Percentiles rank a stretch among this genome's conserved stretches.
These are phyloP conservation scores for Tirmania nivea DNA, from an alignment of 495 filamentous ascomycete species.

Conservation along the genomic window DNA sequence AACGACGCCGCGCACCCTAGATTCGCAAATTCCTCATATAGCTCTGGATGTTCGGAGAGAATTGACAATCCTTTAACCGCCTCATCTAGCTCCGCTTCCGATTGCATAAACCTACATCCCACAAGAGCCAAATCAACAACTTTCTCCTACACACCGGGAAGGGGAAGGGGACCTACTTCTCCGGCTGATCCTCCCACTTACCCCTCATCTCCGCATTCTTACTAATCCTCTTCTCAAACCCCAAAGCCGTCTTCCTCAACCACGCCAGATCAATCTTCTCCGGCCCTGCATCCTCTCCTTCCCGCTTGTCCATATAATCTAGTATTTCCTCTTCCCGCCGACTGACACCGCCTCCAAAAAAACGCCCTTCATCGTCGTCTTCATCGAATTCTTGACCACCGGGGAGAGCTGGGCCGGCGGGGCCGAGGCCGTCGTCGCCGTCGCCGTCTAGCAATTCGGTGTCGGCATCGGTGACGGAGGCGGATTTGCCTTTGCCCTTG, in stretches of 20 bases:
- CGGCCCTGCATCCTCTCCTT: constrained; percentile 30
- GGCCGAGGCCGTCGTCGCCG: constrained; percentile 29
- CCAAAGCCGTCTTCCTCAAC: constrained; percentile 59
- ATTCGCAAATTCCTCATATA: constrained; percentile 66
- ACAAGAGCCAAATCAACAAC: not conserved
- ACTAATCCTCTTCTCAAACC: constrained; percentile 75
- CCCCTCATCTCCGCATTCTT: constrained; percentile 85
- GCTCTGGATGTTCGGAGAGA: constrained; percentile 62
- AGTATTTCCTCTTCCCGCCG: constrained; percentile 63
- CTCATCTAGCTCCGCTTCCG: constrained; percentile 79
- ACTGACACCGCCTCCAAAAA: constrained; percentile 83
- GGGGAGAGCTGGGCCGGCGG: constrained; percentile 37
- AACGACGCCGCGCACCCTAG: constrained; percentile 56
- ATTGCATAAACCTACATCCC: constrained; percentile 41
- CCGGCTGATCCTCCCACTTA: constrained; percentile 63
- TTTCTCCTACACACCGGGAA: not conserved
- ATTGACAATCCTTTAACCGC: constrained; percentile 78
- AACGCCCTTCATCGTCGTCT: constrained; percentile 73
- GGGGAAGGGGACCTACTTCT: constrained; percentile 36
- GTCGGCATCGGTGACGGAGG: constrained; percentile 38
- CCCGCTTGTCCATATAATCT: constrained; percentile 61
- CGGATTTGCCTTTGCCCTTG: constrained; percentile 35
- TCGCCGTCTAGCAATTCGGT: constrained; percentile 25
- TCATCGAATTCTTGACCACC: constrained; percentile 35
- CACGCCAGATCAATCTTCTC: constrained; percentile 72